phyloP scores from a whole-genome alignment of 2,329 filamentous ascomycete species.

The Aspergillus fructus region DNA sequence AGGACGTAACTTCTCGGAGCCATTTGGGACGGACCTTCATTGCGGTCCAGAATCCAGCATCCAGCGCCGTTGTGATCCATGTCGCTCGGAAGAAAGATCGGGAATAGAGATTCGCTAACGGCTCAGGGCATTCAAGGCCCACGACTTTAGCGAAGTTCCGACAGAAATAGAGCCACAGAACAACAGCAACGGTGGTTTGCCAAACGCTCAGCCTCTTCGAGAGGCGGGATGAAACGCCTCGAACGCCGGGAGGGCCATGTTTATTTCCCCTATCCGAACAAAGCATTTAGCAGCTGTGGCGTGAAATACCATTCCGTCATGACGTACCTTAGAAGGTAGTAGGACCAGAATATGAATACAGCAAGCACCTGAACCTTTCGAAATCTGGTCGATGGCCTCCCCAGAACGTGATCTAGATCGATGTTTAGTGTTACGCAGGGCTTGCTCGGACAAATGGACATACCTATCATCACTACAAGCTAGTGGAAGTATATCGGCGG shows the following conservation, averaged over 20 bases:
- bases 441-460: neutral
- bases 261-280: constrained; percentile 65
- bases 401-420: constrained; percentile 76
- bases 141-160: constrained; percentile 93
- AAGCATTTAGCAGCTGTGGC: neutral
- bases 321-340: constrained; percentile 74
- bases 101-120: constrained; percentile 90
- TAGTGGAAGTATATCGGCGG: neutral
- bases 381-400: constrained; percentile 85
- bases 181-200: constrained; percentile 83
- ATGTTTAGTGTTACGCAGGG: constrained; percentile 4
- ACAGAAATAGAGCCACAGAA: constrained; percentile 86
- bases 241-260: constrained; percentile 67
- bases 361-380: constrained; percentile 88
- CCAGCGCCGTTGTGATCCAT: constrained; percentile 91
- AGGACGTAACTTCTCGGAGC: constrained; percentile 76
- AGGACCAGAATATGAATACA: constrained; percentile 87
- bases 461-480: constrained; percentile 34
- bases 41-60: constrained; percentile 97
- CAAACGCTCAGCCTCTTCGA: constrained; percentile 75
- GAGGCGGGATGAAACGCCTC: constrained; percentile 65
- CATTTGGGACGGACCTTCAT: constrained; percentile 85
- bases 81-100: constrained; percentile 92
- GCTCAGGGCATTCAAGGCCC: constrained; percentile 87
- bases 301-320: neutral